Base-by-base conservation (phyloP, 2,329 filamentous ascomycete genomes). In the Cladosporium velox region DNA sequence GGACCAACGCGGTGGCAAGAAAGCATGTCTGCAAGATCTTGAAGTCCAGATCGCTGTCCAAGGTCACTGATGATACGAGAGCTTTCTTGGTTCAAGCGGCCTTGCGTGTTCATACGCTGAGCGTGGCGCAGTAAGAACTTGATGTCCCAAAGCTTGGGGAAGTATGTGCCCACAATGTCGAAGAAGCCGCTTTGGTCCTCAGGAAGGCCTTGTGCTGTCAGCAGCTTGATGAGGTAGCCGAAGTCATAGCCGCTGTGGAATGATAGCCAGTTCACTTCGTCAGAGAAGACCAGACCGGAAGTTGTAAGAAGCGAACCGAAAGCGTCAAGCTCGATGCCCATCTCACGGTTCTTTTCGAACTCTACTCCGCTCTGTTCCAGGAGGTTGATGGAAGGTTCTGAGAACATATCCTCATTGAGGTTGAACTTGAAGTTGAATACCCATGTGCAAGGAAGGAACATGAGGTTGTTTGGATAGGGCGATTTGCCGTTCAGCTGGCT, bases 371-470 rank as follows among this genome's bases (percentile, higher is more conserved):
- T 92, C 73, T 92, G 90, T 72, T 92, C 90, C 24, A 98, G 86
- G 72, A 96, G 92, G 70, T 95, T 91, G 71, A 97, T 97, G 18
- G 93, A 97, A 66, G 93, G 91, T 76, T 97, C 91, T 69, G 96
- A 95, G 80, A 96, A 98, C 95, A 99, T 99, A 80, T 99, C 95
- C 47, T 94, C 88, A 71, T 95, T 91, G 11, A 97, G 85, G 1
- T 92, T 95, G 79, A 98, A 99, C 73, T 93, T 90, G 81, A 99
- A 99, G 83, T 99, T 98, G 85, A 99, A 99, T 72, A 97, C 94
- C 95, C 95, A 99, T 21, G 94, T 96, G 76, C 91, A 96, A 18
- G 92, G 94, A 67, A 92, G 88, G 59, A 86, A 84, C 65, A 74
- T 69, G n/a, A 74, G 67, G 44, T 70, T 69, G 62, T 72, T 72